Conservation (phyloP, 352 stramenopile species). For the Phytophthora boehmeriae region DNA sequence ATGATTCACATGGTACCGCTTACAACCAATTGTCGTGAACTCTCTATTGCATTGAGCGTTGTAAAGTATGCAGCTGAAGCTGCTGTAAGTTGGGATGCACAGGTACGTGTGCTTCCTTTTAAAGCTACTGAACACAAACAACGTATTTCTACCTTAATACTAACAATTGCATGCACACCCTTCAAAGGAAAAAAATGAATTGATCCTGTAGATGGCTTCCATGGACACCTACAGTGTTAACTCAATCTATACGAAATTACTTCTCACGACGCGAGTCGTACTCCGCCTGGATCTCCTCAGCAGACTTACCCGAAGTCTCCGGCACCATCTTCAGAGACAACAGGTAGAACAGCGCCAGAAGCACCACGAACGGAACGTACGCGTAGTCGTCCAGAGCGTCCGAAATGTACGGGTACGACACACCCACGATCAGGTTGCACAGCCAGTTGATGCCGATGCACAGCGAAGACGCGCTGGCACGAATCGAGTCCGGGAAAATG, state of each 20-base stretch:
- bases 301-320: conserved; percentile 58
- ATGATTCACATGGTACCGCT: no score
- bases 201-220: conserved; percentile 3
- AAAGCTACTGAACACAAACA: no score
- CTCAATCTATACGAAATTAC: conserved; percentile 1
- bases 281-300: conserved; percentile 49
- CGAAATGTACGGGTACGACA: conserved; percentile 21
- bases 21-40: no score
- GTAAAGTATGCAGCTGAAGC: no score
- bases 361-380: conserved; percentile 15
- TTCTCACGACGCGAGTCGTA: conserved; percentile 32
- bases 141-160: no score
- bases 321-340: conserved; percentile 38
- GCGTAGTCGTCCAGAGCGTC: conserved; percentile 9
- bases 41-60: no score
- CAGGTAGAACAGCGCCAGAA: conserved; percentile 10
- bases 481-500: not conserved
- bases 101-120: no score
- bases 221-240: conserved; percentile 2
- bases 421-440: conserved; percentile 17
- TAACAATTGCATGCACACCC: no score
- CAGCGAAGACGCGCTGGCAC: not conserved
- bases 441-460: conserved; percentile 7
- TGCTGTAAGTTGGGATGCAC: no score
- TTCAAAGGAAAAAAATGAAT: not conserved